Evolutionary conservation across 2,329 filamentous ascomycete genomes (phyloP).

Genomic region (Cladosporium sp.): DNA sequence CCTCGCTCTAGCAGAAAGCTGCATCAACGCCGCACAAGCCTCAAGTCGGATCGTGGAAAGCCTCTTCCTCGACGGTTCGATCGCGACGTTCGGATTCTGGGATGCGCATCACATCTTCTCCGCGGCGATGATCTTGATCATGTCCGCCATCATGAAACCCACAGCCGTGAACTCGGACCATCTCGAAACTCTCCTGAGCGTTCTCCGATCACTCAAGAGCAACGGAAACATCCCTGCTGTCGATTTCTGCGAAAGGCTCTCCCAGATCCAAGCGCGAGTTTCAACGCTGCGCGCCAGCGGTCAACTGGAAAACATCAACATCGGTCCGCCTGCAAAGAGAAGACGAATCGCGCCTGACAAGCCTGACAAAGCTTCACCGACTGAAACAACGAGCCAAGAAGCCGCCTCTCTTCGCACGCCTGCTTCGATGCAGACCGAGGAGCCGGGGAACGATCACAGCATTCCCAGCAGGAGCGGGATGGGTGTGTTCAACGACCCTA

Average conservation of each 20-base stretch:
- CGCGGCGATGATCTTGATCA: constrained; percentile 41
- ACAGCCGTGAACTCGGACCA: constrained; percentile 32
- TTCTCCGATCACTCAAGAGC: constrained; percentile 37
- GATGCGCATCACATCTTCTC: constrained; percentile 48
- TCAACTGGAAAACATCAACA: background rate
- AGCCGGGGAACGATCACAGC: constrained; percentile 6
- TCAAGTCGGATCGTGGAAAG: constrained; percentile 42
- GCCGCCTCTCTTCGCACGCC: background rate
- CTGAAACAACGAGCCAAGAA: background rate
- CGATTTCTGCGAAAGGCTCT: constrained; percentile 41
- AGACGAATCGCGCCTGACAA: background rate
- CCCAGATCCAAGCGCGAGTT: constrained; percentile 21
- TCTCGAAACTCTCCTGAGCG: constrained; percentile 38
- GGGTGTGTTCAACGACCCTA: constrained; percentile 19
- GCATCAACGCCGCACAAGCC: constrained; percentile 43
- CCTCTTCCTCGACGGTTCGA: constrained; percentile 45
- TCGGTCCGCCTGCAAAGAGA: background rate
- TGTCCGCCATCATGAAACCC: constrained; percentile 37
- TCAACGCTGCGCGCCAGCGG: constrained; percentile 4
- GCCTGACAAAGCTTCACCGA: background rate
- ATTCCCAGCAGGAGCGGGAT: constrained; percentile 2
- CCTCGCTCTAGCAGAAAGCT: constrained; percentile 35
- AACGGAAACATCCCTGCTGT: constrained; percentile 42
- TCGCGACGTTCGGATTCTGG: constrained; percentile 47
- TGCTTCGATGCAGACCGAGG: constrained; percentile 3